Base-by-base conservation (phyloP, 2,329 filamentous ascomycete species). In the Orbilia ellipsospora region DNA sequence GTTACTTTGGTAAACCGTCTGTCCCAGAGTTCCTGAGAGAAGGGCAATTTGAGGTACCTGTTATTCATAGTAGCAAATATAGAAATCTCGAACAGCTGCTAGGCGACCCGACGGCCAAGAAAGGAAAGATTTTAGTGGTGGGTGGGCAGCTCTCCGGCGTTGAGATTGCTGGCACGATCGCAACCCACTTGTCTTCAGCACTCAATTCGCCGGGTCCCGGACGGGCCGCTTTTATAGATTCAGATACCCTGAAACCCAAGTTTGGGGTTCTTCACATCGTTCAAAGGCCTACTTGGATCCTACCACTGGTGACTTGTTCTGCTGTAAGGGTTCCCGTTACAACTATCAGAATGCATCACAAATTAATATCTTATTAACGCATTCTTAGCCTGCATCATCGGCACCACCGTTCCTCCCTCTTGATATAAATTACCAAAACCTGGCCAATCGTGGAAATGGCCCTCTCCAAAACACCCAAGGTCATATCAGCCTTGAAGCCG, bases 121-220 rank as follows among this genome's bases (percentile, higher is more conserved):
- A 84, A 0, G 87, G 87, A 16, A 92, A 89, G 79, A 88, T 95
- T 15, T 84, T 93, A 0, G 85, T 96, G 0, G 87, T 93, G 0
- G 92, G 92, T 0, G 92, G 92, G 0, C 91, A 93, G 79, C 93
- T 95, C 86, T 94, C 92, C 1, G 92, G 92, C 0, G 87, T 91
- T 4, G 92, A 96, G 83, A 90, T 90, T 57, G 90, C 92, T 0
- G 89, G 88, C 8, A 89, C 89, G 1, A 87, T 94, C 59, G 91
- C 91, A 10, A 85, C 88, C 3, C 88, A 93, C 77, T 81, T 94
- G 0, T 94, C 92, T 0, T 88, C 88, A 4, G 86, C 86, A 1
- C 81, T 82, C 12, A 84, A 90, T 80, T 86, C 87, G 0, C 87
- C 89, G 0, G 82, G 82, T 0, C 74, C 82, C 0, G 84, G 81